Conservation (phyloP, 352 stramenopile genomes). For the Phytophthora parvispora region DNA sequence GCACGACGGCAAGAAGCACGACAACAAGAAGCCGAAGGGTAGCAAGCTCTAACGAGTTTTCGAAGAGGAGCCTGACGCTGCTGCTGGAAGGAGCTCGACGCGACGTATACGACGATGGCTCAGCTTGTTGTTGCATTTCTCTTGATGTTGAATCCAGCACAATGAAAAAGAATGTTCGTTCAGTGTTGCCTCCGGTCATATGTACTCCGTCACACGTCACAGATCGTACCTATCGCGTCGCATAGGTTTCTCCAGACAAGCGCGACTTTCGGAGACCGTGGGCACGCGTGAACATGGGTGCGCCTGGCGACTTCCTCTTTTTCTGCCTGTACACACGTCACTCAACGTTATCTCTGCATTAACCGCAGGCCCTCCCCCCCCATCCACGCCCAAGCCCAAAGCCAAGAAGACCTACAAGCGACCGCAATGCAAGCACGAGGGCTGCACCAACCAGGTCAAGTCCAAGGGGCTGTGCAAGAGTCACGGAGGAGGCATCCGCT, state of each 20-base stretch:
- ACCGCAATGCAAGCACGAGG: slow-evolving; percentile 25
- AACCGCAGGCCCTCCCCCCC: neutral
- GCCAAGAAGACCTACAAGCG: slow-evolving; percentile 22
- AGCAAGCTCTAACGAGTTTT: no score
- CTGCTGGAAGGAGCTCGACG: no score
- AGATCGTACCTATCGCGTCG: slow-evolving; percentile 19
- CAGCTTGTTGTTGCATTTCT: no score
- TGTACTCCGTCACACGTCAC: slow-evolving; percentile 16
- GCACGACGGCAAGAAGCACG: no score
- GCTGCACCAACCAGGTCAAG: slow-evolving; percentile 34
- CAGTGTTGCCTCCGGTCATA: no score
- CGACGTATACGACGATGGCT: no score
- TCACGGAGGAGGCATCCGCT: slow-evolving; percentile 34
- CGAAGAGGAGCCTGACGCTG: no score
- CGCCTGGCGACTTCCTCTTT: neutral
- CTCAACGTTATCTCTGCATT: neutral
- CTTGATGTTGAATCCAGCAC: no score
- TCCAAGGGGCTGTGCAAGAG: slow-evolving; percentile 35
- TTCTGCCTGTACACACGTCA: neutral
- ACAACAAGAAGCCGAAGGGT: no score
- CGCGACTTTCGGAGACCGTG: neutral
- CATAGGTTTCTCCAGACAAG: neutral
- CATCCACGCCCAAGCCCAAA: neutral
- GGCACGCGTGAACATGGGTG: neutral
- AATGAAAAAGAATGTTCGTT: no score